Conservation (phyloP, 176 grass and related monocot genomes). For the Juncus effusus region DNA sequence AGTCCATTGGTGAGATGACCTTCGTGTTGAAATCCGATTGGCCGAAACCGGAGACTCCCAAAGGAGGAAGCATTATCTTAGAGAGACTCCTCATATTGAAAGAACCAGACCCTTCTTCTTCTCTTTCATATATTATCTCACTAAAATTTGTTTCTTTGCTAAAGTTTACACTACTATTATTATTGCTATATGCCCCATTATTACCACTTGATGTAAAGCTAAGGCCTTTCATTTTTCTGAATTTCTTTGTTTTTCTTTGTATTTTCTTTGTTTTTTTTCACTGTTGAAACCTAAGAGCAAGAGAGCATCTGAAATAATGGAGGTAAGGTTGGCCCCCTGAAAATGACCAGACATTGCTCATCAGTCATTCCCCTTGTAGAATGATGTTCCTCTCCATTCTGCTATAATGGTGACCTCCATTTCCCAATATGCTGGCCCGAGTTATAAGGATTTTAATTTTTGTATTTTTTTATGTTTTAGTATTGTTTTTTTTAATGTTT, state of each 20-base stretch:
- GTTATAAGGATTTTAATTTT: no score
- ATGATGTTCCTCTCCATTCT: background rate
- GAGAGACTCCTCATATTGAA: constrained; percentile 72
- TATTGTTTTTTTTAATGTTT: no score
- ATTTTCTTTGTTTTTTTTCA: background rate
- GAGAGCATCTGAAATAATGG: constrained; percentile 20
- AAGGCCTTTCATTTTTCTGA: constrained; percentile 33
- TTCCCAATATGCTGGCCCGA: background rate
- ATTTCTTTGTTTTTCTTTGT: background rate
- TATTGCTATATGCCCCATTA: constrained; percentile 5
- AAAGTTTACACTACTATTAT: background rate
- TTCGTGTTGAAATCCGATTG: constrained; percentile 26
- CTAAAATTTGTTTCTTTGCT: constrained; percentile 5
- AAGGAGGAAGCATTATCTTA: constrained; percentile 77
- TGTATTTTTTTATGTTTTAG: no score
- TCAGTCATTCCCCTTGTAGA: background rate
- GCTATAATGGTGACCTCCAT: background rate
- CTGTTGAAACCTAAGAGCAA: background rate
- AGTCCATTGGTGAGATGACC: constrained; percentile 72
- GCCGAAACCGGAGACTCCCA: constrained; percentile 46
- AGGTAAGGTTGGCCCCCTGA: constrained; percentile 15
- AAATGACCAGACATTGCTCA: constrained; percentile 11
- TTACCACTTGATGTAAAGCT: constrained; percentile 22
- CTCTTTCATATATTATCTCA: constrained; percentile 10
- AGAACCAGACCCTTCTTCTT: constrained; percentile 31